A percentile compares a stretch with the other conserved stretches of the same genome.
Conservation (phyloP, 352 stramenopile genomes). For the Plasmopara halstedii region DNA sequence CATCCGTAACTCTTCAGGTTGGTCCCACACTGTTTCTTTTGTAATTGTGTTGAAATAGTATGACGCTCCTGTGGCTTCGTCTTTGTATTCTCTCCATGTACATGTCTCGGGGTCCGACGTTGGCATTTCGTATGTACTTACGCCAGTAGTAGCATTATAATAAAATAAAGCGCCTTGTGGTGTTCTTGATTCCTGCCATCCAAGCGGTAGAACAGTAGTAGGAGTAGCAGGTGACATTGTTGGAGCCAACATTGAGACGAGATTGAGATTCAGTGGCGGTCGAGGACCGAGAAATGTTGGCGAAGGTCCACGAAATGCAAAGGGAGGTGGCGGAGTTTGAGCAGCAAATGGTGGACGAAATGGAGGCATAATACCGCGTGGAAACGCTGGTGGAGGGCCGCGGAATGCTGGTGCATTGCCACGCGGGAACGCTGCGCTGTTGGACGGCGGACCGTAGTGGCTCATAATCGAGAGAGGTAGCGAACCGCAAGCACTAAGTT, state of each 20-base stretch:
- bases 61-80: conserved; percentile 50
- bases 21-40: conserved; percentile 73
- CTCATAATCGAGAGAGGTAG: conserved; percentile 12
- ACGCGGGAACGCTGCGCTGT: conserved; percentile 17
- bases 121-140: conserved; percentile 56
- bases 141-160: conserved; percentile 45
- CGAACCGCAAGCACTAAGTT: conserved; percentile 1
- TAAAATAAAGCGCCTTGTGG: conserved; percentile 53
- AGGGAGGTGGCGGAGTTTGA: conserved; percentile 14
- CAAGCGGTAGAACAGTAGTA: conserved; percentile 23
- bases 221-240: conserved; percentile 6
- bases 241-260: conserved; percentile 1
- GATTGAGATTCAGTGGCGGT: conserved; percentile 13
- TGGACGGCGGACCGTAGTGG: conserved; percentile 28
- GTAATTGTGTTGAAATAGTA: conserved; percentile 82
- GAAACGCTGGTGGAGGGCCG: conserved; percentile 17
- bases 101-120: background rate
- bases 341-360: conserved; percentile 23
- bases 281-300: conserved; percentile 14
- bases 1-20: conserved; percentile 70
- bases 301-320: conserved; percentile 16
- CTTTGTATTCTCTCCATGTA: conserved; percentile 76
- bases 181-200: conserved; percentile 56
- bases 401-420: conserved; percentile 12
- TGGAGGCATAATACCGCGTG: conserved; percentile 9